phyloP scores from a whole-genome alignment of 768 basidiomycete genomes.

The Hygrophorus russula region DNA sequence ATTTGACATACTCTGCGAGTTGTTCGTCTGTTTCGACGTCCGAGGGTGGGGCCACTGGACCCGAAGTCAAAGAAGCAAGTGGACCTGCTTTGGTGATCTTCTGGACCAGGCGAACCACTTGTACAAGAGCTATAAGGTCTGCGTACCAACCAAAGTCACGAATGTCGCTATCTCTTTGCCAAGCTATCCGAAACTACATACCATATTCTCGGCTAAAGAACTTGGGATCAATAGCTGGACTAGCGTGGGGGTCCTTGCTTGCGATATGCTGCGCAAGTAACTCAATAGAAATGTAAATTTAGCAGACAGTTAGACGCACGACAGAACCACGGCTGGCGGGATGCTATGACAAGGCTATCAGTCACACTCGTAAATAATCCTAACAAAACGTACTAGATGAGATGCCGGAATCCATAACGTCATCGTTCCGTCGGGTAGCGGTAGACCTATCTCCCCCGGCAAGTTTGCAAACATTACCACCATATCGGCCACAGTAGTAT shows the following conservation, averaged over 20 bases:
- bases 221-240: constrained; percentile 11
- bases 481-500: neutral
- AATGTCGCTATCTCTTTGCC: constrained; percentile 5
- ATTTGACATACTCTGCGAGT: constrained; percentile 9
- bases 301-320: neutral
- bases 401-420: constrained; percentile 1
- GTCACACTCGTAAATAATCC: neutral
- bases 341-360: neutral
- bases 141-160: neutral
- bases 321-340: constrained; percentile 3
- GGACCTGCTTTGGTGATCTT: constrained; percentile 1
- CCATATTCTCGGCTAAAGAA: constrained; percentile 11
- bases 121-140: neutral
- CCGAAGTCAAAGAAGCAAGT: neutral
- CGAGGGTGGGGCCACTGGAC: neutral
- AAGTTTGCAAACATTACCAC: constrained; percentile 3
- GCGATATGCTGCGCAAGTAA: constrained; percentile 11
- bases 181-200: constrained; percentile 1
- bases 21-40: constrained; percentile 6
- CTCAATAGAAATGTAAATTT: constrained; percentile 3
- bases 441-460: constrained; percentile 1
- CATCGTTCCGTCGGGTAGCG: constrained; percentile 2
- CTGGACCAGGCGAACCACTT: constrained; percentile 1
- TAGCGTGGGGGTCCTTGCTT: constrained; percentile 11
- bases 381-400: neutral